Base-by-base conservation (phyloP, 768 basidiomycete genomes). In the Tricholoma hemisulphureum region DNA sequence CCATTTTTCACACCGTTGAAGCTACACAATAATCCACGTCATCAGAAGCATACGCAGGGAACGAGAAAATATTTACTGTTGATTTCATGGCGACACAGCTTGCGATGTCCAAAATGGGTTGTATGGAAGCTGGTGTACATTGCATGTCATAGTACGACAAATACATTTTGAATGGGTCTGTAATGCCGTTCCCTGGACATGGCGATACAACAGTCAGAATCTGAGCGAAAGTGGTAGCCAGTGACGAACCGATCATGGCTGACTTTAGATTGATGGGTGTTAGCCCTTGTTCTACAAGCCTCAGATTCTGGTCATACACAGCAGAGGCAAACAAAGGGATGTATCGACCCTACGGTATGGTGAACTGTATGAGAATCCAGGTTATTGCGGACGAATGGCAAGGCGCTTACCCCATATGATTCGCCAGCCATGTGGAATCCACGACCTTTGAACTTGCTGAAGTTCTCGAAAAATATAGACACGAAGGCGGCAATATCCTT, bases 261-360 rank as follows among this genome's bases (percentile, higher is more conserved):
- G 83, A 87, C 55, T 82, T 73, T 4, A 93, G 74, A 67, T 92
- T 91, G 61, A 93, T 63, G 61, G 77, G 63, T 70, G 80, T 59
- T 78, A 87, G 14, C 67, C 80, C 87, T 9, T 74, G 82, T n/a
- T 77, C 69, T 37, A 75, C 69, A 9, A 88, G 75, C 26, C 75
- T 67, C 48, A 70, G 63, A 68, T 94, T 93, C 62, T 87, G 83
- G 70, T 93, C 91, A 50, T 86, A 82, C 10, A 93, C 84, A 29
- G 86, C 85, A 14, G 88, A 80, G 0, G 90, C 91, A 60, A 93
- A 93, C 1, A 88, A 73, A 0, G 87, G 88, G 1, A 90, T 74
- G 64, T 89, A 88, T 10, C 85, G 82, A 5, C 88, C 87, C 87
- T 88, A 52, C 1, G 10, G 4, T 21, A 10, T 3, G 3, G 16